Base-by-base conservation (phyloP, 2,329 filamentous ascomycete species). In the Gyromitra esculenta region DNA sequence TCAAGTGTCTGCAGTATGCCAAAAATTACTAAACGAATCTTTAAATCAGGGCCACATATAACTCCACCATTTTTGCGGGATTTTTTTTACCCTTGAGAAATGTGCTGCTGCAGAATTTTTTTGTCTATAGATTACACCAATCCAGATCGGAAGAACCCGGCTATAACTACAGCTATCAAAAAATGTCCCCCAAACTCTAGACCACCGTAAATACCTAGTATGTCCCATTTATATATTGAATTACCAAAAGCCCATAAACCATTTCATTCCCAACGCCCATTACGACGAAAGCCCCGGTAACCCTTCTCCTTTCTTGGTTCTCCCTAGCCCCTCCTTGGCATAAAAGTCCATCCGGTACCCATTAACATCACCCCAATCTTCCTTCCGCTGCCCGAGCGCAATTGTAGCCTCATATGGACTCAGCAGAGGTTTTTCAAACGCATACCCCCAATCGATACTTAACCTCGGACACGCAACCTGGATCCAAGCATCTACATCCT, bases 371-470 rank as follows among this genome's bases (percentile, higher is more conserved):
- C 86, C 90, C 92, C 90, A 97, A 62, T 92, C 92, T 80, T 96
- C 88, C 64, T 79, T 54, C 79, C 88, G 89, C 77, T 90, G 90
- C 1, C 92, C 94, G 62, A 99, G 84, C n/a, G 93, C 92, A 43
- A 99, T 91, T 75, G 98, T 87, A 5, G 96, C 96, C 85, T 99
- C 96, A 81, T 99, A 97, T 1, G 96, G 95, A 67, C 95, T 98
- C 82, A 99, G 84, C 75, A 99, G 83, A 62, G 96, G 96, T 60
- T 92, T 86, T 0, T 93, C 89, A 82, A 99, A 99, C 0, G 96
- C 96, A 85, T 98, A 98, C 0, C 96, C 96, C 96, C 96, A 99
- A 84, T 99, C 96, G 80, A 99, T 99, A 83, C 95, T 98, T 82
- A 99, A 82, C 64, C 96, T 86, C n/a, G 96, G 96, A 84, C 96